Percentiles rank a stretch among this genome's conserved stretches.
phyloP scores from a whole-genome alignment of 768 basidiomycete species.

The Lentinula sp. region DNA sequence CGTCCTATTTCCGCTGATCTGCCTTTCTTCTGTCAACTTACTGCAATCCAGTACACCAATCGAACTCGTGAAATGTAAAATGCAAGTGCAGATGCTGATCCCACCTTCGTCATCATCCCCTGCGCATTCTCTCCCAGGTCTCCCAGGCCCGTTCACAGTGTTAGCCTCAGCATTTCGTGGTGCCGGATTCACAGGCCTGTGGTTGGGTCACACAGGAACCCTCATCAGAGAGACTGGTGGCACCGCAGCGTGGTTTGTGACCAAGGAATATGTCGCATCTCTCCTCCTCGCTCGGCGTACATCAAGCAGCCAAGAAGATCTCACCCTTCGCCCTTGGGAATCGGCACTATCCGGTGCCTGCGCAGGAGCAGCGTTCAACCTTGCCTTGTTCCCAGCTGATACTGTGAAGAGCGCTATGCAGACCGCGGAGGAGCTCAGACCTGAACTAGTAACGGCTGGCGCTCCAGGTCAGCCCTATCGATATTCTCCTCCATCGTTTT shows the following conservation, averaged over 20 bases:
- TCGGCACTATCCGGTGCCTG: conserved; percentile 82
- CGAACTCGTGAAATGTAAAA: conserved; percentile 86
- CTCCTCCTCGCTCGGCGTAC: conserved; percentile 48
- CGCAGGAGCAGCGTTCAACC: conserved; percentile 80
- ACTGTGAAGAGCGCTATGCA: conserved; percentile 93
- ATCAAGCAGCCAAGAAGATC: conserved; percentile 6
- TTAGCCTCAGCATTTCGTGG: conserved; percentile 48
- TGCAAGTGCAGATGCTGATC: conserved; percentile 84
- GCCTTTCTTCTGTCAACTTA: neutral
- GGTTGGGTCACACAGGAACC: conserved; percentile 84
- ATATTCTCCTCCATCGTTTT: conserved; percentile 27
- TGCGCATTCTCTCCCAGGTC: conserved; percentile 47
- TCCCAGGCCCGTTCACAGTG: conserved; percentile 68
- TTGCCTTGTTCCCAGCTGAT: conserved; percentile 93
- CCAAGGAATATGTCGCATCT: conserved; percentile 72
- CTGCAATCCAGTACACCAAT: conserved; percentile 60
- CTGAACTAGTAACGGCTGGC: conserved; percentile 25
- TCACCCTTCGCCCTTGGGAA: conserved; percentile 66
- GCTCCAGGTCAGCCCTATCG: neutral
- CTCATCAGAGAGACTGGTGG: conserved; percentile 86
- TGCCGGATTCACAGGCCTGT: conserved; percentile 64
- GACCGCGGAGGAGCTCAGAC: conserved; percentile 83
- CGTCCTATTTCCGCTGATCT: conserved; percentile 21
- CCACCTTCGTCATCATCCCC: conserved; percentile 12
- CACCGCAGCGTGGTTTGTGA: conserved; percentile 79